Percentiles rank a stretch among this genome's conserved stretches.
Conservation (phyloP, 345 rosid genomes). For the Pistacia vera region DNA sequence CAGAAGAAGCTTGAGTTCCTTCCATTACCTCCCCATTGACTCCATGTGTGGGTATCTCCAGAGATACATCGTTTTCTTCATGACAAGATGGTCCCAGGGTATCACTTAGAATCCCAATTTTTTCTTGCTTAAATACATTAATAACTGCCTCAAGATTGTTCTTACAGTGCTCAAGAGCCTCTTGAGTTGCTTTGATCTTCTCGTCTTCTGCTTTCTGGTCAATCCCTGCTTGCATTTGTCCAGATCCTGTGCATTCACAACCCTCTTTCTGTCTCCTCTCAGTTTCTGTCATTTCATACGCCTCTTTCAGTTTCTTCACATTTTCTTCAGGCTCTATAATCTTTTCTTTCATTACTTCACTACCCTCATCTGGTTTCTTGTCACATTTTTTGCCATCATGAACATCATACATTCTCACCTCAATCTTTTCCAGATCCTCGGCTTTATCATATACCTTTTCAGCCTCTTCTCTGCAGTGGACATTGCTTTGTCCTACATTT, state of each 20-base stretch:
- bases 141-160: slow-evolving; percentile 26
- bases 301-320: too few species aligned
- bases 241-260: slow-evolving; percentile 35
- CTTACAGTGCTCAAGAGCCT: slow-evolving; percentile 24
- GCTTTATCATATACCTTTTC: slow-evolving; percentile 15
- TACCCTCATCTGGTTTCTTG: too few species aligned
- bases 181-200: slow-evolving; percentile 29
- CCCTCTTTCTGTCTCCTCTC: slow-evolving; percentile 32
- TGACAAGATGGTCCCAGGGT: slow-evolving; percentile 28
- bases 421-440: slow-evolving; percentile 21
- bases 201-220: slow-evolving; percentile 35
- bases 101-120: slow-evolving; percentile 21
- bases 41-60: slow-evolving; percentile 25
- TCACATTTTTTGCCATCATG: too few species aligned
- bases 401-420: slow-evolving; percentile 21
- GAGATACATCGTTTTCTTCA: slow-evolving; percentile 29
- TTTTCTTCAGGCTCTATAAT: too few species aligned
- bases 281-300: too few species aligned
- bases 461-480: slow-evolving; percentile 14
- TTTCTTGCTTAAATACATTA: slow-evolving; percentile 26
- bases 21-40: slow-evolving; percentile 30
- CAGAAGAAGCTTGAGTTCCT: slow-evolving; percentile 33
- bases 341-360: too few species aligned
- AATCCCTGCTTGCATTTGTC: slow-evolving; percentile 34
- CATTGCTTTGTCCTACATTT: slow-evolving; percentile 21